Evolutionary conservation across 768 basidiomycete genomes (phyloP).

Genomic region (Pulveroboletus sp.): DNA sequence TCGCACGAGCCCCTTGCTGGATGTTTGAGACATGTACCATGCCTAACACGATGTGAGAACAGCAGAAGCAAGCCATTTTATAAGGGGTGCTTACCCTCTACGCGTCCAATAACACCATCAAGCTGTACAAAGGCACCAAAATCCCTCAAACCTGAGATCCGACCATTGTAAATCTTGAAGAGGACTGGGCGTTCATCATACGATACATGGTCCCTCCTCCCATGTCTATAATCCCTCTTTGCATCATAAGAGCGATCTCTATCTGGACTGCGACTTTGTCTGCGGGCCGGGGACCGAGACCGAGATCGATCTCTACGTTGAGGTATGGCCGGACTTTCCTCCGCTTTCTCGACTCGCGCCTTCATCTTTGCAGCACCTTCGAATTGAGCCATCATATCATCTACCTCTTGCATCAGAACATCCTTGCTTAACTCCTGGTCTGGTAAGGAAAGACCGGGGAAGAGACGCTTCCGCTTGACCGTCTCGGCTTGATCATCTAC

Average conservation of each 20-base stretch:
- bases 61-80: background rate
- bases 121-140: constrained; percentile 93
- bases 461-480: constrained; percentile 79
- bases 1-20: constrained; percentile 77
- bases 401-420: constrained; percentile 80
- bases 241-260: constrained; percentile 48
- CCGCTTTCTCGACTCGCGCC: constrained; percentile 36
- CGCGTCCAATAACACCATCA: constrained; percentile 80
- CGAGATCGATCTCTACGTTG: constrained; percentile 47
- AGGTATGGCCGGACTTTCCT: constrained; percentile 54
- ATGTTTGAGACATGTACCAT: constrained; percentile 97
- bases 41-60: constrained; percentile 46
- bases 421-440: constrained; percentile 72
- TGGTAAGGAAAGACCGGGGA: constrained; percentile 84
- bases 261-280: constrained; percentile 55
- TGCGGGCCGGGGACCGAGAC: constrained; percentile 43
- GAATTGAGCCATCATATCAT: constrained; percentile 79
- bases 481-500: constrained; percentile 42
- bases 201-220: constrained; percentile 30
- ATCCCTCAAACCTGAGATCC: constrained; percentile 81
- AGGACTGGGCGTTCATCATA: constrained; percentile 81
- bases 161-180: constrained; percentile 93
- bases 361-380: constrained; percentile 65
- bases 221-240: constrained; percentile 39
- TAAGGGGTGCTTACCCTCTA: constrained; percentile 66